Evolutionary conservation across 2,329 filamentous ascomycete genomes (phyloP), one percentile per base, ranked within the genome.

Genomic region (Beauveria sp.): DNA sequence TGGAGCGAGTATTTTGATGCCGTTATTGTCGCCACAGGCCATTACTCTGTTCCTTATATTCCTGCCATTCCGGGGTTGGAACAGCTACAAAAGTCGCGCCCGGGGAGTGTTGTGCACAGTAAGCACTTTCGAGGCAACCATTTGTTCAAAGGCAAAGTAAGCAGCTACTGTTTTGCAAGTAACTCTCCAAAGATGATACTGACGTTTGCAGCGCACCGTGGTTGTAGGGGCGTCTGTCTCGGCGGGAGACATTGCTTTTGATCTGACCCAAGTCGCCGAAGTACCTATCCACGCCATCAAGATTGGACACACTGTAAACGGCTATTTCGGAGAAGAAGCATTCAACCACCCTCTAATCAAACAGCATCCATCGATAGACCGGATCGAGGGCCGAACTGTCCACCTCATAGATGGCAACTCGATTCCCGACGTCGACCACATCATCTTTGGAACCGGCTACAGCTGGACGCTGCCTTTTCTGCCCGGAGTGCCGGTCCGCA

Each of bases 391-490:
- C 0, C 71, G 78, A 24, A 81, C 77, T 1, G 80, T 87, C 0
- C 75, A 83, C 62, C 83, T 88, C 53, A 74, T 78, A 40, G 83
- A 88, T 64, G 84, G 84, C 2, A 79, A 74, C 1, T 74, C 69
- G 0, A 75, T 85, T 7, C 65, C 75, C 0, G 74, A 81, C 20
- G 81, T 89, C 16, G 86, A 89, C 69, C 69, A 82, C 66, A 77
- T 89, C 64, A 81, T 89, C 65, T 86, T 89, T 63, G 86, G 85
- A 24, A 89, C 87, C 0, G 87, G 87, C 0, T 88, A 87, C 69
- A 80, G 76, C 28, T 88, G 84, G 84, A 84, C 83, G 0, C 69
- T 88, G 0, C 85, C 85, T 0, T 88, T 88, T 67, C 69, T 87
- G 0, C 82, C 82, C 0, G 68, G 77, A 1, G 74, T 87, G 0